Evolutionary conservation across 345 rosid species (phyloP).

Genomic region (Cardamine chenopodiifolia): DNA sequence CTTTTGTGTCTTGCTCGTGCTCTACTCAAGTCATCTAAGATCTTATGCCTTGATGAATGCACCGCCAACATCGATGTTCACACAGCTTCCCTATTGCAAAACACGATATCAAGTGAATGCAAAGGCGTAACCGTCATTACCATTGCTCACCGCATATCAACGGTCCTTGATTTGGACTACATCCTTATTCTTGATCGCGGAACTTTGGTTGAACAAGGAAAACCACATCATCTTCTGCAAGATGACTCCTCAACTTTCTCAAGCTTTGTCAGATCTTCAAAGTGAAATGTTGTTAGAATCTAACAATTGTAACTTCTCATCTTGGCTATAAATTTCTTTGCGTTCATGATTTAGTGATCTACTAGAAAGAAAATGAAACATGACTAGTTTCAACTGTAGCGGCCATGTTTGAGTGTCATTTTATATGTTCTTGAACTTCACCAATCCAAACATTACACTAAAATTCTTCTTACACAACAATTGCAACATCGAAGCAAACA

Average conservation of each 20-base stretch:
- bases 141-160: slow-evolving; percentile 93
- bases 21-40: slow-evolving; percentile 84
- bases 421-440: slow-evolving; percentile 1
- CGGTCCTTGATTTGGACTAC: slow-evolving; percentile 70
- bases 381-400: neutral
- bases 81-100: slow-evolving; percentile 74
- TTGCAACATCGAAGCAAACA: neutral
- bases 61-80: slow-evolving; percentile 75
- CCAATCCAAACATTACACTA: neutral
- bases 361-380: neutral
- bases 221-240: slow-evolving; percentile 64
- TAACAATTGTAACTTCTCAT: neutral
- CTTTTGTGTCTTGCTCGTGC: slow-evolving; percentile 92
- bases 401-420: slow-evolving; percentile 5
- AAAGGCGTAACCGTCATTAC: slow-evolving; percentile 78
- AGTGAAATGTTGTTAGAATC: slow-evolving; percentile 16
- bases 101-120: slow-evolving; percentile 69
- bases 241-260: slow-evolving; percentile 65
- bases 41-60: slow-evolving; percentile 95
- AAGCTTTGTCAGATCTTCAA: slow-evolving; percentile 73
- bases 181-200: slow-evolving; percentile 76
- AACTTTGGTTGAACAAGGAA: slow-evolving; percentile 76
- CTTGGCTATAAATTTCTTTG: neutral
- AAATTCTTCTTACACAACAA: neutral
- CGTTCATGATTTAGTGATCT: neutral